A percentile compares a stretch with the other conserved stretches of the same genome.
Evolutionary conservation across 2,329 filamentous ascomycete species (phyloP).

Genomic region (Cercospora citrullina): DNA sequence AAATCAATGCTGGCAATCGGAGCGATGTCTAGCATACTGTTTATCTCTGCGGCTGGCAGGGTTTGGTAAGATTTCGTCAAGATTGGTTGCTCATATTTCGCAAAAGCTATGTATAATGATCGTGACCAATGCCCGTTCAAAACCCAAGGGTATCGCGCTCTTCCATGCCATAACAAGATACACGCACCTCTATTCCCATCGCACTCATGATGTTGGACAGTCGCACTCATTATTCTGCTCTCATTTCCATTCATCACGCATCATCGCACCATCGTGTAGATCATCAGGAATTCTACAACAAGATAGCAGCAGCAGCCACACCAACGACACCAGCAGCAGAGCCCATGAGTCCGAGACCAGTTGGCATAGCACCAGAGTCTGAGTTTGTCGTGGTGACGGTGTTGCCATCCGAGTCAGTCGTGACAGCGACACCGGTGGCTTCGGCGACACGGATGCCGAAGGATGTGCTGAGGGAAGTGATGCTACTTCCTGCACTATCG

Average conservation of each 20-base stretch:
- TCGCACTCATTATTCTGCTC: background rate
- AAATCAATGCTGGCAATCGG: no score
- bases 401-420: slow-evolving; percentile 13
- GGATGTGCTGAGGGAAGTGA: slow-evolving; percentile 30
- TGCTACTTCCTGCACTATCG: slow-evolving; percentile 25
- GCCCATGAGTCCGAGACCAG: slow-evolving; percentile 28
- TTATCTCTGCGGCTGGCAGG: no score
- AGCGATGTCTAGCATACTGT: no score
- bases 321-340: slow-evolving; percentile 34
- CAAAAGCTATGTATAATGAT: no score
- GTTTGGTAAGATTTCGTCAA: no score
- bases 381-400: slow-evolving; percentile 18
- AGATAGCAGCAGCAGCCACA: slow-evolving; percentile 35
- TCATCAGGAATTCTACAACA: slow-evolving; percentile 32
- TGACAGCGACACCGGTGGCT: slow-evolving; percentile 22
- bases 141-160: no score
- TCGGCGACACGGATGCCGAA: slow-evolving; percentile 37
- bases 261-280: background rate
- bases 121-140: no score
- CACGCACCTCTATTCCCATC: no score
- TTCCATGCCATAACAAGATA: no score
- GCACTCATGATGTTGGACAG: background rate
- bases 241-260: background rate
- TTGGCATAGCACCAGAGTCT: slow-evolving; percentile 29
- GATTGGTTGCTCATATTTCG: no score